Evolutionary conservation across 208 protist species (phyloP).

Genomic region (Strigomonas culicis): DNA sequence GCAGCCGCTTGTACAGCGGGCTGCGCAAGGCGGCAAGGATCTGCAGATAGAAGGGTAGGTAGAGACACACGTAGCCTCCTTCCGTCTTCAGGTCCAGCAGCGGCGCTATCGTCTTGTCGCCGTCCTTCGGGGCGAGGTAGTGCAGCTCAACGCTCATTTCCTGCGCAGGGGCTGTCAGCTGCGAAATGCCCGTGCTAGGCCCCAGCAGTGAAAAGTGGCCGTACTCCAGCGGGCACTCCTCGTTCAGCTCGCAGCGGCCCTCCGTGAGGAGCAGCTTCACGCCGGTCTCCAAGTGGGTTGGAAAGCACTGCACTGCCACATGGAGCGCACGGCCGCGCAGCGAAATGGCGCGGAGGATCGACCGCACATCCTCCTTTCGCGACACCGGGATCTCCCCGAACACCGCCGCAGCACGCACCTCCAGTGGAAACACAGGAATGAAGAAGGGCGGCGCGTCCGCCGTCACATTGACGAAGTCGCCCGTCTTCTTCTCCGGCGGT

Average conservation of each 20-base stretch:
- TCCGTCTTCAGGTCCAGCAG: constrained; percentile 1
- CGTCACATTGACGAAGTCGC: background rate
- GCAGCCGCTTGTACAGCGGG: constrained; percentile 8
- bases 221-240: background rate
- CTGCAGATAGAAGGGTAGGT: constrained; percentile 4
- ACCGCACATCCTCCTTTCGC: background rate
- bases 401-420: background rate
- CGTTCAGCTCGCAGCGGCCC: background rate
- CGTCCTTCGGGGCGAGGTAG: background rate
- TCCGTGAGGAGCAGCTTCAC: background rate
- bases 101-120: background rate
- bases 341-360: background rate
- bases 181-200: background rate
- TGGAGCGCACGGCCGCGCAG: background rate
- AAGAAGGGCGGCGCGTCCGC: background rate
- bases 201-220: background rate
- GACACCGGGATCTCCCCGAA: constrained; percentile 3
- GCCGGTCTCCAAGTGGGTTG: background rate
- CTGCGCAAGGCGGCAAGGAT: background rate
- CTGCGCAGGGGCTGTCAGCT: background rate
- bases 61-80: constrained; percentile 6
- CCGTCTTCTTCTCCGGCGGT: background rate
- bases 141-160: background rate
- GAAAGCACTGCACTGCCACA: background rate
- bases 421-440: background rate